These are phyloP conservation scores for Plenodomus tracheiphilus DNA, from an alignment of 2,329 filamentous ascomycete genomes.

Conservation along the genomic window DNA sequence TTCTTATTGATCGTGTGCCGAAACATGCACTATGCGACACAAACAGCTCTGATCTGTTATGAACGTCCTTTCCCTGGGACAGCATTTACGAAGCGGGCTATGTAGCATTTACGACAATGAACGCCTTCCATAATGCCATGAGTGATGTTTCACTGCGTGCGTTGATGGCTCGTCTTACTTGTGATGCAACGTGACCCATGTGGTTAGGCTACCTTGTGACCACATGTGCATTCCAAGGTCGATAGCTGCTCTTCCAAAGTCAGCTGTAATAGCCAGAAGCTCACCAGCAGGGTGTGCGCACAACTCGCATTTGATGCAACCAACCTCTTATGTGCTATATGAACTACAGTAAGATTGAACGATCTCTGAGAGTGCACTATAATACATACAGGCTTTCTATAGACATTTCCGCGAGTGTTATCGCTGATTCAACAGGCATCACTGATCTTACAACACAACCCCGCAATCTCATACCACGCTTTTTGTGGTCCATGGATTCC, in stretches of 20 bases:
- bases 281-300: too few relatives aligned
- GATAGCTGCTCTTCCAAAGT: too few relatives aligned
- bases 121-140: conserved; percentile 8
- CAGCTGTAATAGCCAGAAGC: too few relatives aligned
- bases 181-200: background rate
- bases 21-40: background rate
- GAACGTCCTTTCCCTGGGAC: background rate
- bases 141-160: background rate
- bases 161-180: background rate
- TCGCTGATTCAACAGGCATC: background rate
- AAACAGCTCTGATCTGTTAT: background rate
- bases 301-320: too few relatives aligned
- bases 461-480: background rate
- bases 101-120: conserved; percentile 30
- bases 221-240: too few relatives aligned
- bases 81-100: conserved; percentile 19
- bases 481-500: conserved; percentile 1
- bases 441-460: background rate
- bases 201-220: background rate
- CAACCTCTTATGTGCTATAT: too few relatives aligned
- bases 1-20: background rate
- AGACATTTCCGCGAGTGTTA: too few relatives aligned
- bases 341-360: too few relatives aligned
- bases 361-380: too few relatives aligned
- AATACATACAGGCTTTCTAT: too few relatives aligned